Evolutionary conservation across 148 eudicot species (phyloP), one percentile per base, ranked within the genome.

Genomic region (Fagopyrum homotropicum): DNA sequence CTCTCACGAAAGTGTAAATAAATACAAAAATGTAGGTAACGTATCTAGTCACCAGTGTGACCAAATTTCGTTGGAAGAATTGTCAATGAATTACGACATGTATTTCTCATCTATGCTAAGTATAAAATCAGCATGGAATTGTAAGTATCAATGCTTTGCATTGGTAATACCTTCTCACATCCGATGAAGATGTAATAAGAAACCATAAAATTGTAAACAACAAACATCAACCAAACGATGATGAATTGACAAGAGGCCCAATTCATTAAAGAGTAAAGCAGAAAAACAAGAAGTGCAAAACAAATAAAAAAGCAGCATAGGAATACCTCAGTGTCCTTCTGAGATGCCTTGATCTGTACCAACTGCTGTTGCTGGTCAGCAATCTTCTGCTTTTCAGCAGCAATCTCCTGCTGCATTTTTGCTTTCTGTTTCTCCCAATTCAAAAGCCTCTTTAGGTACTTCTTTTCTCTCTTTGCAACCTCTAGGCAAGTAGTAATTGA

Each of bases 391-490:
- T 88, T 92, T 79, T 90, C 97, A 47, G 91, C 87, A 43, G 89
- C 88, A 72, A 92, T 89, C 50, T 95, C 98, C 74, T 89, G 96
- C 85, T 90, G 93, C 78, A 92, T 78, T 77, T 92, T 95, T 45
- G 87, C 61, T 77, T 90, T 92, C 84, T 89, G 98, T 82, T 92
- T 95, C 82, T 95, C 98, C 98, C 98, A 95, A 68, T 91, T 93
- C 82, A 89, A 66, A 66, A 95, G 93, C 83, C 84, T 89, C 89
- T 90, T 95, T 55, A 88, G 87, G 78, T 83, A 87, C 85, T 89
- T 95, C 77, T 95, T 95, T 83, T 95, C 98, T 84, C 96, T 87
- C 82, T 89, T 95, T 61, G 93, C 93, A 79, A 88, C 90, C 83
- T 92, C 98, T 80, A 86, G 81, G 76, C 96, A 90, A 19, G 89